Conservation (phyloP, 2,329 filamentous ascomycete genomes). For the Microascus cirrosus region DNA sequence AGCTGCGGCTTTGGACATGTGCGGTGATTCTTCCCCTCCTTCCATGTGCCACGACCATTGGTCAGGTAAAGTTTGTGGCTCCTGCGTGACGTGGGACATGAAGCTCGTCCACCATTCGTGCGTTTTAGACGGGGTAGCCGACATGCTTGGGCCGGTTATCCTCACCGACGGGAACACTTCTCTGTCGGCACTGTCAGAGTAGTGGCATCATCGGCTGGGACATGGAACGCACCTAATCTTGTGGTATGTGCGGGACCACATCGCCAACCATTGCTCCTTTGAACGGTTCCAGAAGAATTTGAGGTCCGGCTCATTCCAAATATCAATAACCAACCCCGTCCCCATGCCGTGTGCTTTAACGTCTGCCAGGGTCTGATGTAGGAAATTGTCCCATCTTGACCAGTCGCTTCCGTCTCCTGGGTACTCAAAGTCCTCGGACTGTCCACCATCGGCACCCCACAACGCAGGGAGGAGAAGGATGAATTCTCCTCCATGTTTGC, state of each 20-base stretch:
- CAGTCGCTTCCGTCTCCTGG: slow-evolving; percentile 8
- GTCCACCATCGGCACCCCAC: slow-evolving; percentile 7
- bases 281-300: slow-evolving; percentile 5
- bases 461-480: slow-evolving; percentile 6
- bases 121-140: slow-evolving; percentile 15
- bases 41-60: slow-evolving; percentile 28
- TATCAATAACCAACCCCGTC: slow-evolving; percentile 6
- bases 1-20: not conserved
- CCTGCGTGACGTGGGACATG: slow-evolving; percentile 19
- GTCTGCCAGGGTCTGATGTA: slow-evolving; percentile 2
- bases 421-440: slow-evolving; percentile 1
- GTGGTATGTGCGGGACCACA: slow-evolving; percentile 6
- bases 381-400: slow-evolving; percentile 6
- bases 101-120: slow-evolving; percentile 28
- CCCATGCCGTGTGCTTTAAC: slow-evolving; percentile 2
- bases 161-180: not conserved
- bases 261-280: slow-evolving; percentile 6
- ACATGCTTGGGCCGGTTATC: slow-evolving; percentile 27
- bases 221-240: not conserved
- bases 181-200: not conserved
- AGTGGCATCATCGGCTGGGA: slow-evolving; percentile 5
- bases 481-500: slow-evolving; percentile 3
- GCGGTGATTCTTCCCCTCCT: not conserved
- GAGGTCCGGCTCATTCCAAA: slow-evolving; percentile 8
- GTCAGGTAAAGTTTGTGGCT: slow-evolving; percentile 24